Conservation (phyloP, 2,329 filamentous ascomycete genomes). For the Cytospora schulzeri region DNA sequence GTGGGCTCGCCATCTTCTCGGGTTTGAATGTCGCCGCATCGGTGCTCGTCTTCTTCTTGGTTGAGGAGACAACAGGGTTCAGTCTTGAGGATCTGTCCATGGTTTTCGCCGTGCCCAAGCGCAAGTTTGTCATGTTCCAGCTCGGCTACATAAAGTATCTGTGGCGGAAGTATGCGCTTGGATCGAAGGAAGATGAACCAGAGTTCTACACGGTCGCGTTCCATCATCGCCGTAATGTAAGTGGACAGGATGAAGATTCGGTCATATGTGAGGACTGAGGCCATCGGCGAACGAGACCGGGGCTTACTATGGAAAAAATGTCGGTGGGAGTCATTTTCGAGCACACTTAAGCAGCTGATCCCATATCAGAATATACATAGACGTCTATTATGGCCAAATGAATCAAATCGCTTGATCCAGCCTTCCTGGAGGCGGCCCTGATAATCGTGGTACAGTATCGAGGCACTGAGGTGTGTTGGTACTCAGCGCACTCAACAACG, state of each 20-base stretch:
- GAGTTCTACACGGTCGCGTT: conserved; percentile 22
- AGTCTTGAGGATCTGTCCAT: conserved; percentile 45
- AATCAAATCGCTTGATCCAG: too few relatives aligned
- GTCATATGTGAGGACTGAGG: conserved; percentile 3
- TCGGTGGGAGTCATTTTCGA: too few relatives aligned
- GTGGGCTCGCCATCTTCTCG: conserved; percentile 48
- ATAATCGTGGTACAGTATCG: too few relatives aligned
- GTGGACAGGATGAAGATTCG: conserved; percentile 4
- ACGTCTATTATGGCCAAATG: too few relatives aligned
- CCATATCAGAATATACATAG: too few relatives aligned
- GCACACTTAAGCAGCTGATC: too few relatives aligned
- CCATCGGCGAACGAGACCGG: not conserved
- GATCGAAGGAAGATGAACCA: conserved; percentile 19
- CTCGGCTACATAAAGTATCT: conserved; percentile 26
- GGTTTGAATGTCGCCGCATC: conserved; percentile 50
- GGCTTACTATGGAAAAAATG: too few relatives aligned
- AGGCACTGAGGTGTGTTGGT: too few relatives aligned
- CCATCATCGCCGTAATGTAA: not conserved
- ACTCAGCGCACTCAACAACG: too few relatives aligned
- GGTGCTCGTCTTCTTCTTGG: conserved; percentile 47
- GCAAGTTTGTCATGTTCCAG: conserved; percentile 43
- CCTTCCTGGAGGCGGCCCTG: too few relatives aligned
- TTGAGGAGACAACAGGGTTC: conserved; percentile 46
- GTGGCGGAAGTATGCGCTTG: conserved; percentile 5
- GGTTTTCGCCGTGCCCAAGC: conserved; percentile 43